A percentile compares a stretch with the other conserved stretches of the same genome.
Evolutionary conservation across 306 rosid genomes (phyloP).

Genomic region (Glycine tomentella): DNA sequence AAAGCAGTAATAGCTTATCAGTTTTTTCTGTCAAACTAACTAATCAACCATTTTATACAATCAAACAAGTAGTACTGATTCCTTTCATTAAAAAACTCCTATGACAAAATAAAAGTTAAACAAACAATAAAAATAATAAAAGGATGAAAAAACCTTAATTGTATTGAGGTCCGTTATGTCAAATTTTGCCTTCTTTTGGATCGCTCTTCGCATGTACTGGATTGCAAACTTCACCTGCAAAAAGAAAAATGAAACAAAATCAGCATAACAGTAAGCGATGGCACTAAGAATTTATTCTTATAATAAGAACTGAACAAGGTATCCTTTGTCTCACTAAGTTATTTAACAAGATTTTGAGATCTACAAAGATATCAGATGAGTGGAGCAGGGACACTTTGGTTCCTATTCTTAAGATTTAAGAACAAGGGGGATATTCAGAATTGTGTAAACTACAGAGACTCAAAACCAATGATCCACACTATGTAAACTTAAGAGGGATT

Average conservation of each 20-base stretch:
- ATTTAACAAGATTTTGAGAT: background rate
- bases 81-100: slow-evolving; percentile 49
- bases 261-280: background rate
- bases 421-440: background rate
- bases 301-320: slow-evolving; percentile 24
- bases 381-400: background rate
- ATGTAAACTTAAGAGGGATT: background rate
- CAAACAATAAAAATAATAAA: slow-evolving; percentile 7
- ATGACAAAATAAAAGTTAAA: background rate
- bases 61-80: slow-evolving; percentile 12
- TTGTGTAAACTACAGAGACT: background rate
- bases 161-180: slow-evolving; percentile 86
- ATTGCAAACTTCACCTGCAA: slow-evolving; percentile 94
- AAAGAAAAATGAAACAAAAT: slow-evolving; percentile 39
- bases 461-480: background rate
- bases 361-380: background rate
- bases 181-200: slow-evolving; percentile 98
- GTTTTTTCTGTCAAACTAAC: slow-evolving; percentile 26
- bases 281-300: background rate
- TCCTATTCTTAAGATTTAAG: background rate
- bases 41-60: slow-evolving; percentile 27
- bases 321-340: background rate
- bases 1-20: slow-evolving; percentile 17
- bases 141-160: slow-evolving; percentile 65
- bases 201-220: slow-evolving; percentile 90